Conservation (phyloP, 176 grass and related monocot genomes). For the Triticum dicoccoides region DNA sequence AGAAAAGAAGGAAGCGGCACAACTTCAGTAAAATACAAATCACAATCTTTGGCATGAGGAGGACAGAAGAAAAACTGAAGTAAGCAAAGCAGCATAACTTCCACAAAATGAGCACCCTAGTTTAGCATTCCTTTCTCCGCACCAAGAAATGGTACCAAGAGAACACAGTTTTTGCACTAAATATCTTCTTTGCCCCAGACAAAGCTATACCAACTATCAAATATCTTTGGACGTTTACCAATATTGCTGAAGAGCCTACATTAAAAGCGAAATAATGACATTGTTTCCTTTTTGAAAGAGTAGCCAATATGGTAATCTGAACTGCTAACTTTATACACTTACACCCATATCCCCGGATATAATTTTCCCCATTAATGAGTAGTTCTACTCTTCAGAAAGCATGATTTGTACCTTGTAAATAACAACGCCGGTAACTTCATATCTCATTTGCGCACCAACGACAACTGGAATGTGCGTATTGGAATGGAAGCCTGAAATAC, state of each 20-base stretch:
- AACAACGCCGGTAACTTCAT: slow-evolving; percentile 88
- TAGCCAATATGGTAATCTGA: background rate
- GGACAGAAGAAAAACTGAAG: background rate
- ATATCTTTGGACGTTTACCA: background rate
- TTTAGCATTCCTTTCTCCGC: background rate
- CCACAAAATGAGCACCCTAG: background rate
- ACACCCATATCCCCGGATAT: background rate
- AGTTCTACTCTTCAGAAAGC: slow-evolving; percentile 8
- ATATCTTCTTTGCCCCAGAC: background rate
- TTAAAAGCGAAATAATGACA: background rate
- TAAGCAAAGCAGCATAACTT: background rate
- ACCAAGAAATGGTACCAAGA: background rate
- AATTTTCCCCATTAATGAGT: background rate
- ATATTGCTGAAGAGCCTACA: background rate
- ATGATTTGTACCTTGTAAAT: slow-evolving; percentile 81
- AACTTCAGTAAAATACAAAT: background rate
- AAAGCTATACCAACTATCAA: background rate
- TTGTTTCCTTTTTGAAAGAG: background rate
- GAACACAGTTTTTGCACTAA: background rate
- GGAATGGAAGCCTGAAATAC: slow-evolving; percentile 77
- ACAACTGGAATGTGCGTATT: slow-evolving; percentile 97
- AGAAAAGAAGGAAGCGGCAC: background rate
- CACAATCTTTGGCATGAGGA: background rate
- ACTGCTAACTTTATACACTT: background rate
- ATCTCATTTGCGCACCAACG: slow-evolving; percentile 84